Evolutionary conservation across 1,284 basidiomycete species (phyloP), one percentile per base, ranked within the genome.

Genomic region (Malassezia obtusa): DNA sequence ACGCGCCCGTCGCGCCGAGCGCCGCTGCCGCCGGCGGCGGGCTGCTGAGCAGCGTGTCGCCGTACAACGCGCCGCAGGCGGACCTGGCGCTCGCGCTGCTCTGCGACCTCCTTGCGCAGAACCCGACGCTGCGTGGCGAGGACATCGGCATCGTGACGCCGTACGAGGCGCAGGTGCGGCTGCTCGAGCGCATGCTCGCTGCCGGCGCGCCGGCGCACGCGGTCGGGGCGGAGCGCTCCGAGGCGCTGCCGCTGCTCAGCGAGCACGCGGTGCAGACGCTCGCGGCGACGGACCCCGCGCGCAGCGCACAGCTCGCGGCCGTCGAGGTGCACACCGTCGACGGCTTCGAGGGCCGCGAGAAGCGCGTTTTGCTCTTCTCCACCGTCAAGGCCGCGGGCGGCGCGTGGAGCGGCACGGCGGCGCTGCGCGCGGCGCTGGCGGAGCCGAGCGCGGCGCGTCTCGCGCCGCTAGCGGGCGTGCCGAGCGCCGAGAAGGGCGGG

Each of bases 261-360:
- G 45, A 49, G 28, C 30, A 53, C 12, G 40, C 49, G 30, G 26
- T 45, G n/a, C 39, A 52, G 17, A 35, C 41, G 26, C 40, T 57
- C n/a, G 50, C 49, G 17, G 28, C 24, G 6, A 22, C 44, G n/a
- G 38, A 40, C 21, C 21, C 44, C 22, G 31, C 24, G 31, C 49
- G 58, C 4, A 60, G 58, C 6, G 55, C 48, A 17, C 50, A 68
- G 48, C 77, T 45, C 0, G 67, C 76, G 2, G 66, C 74, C 78
- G 77, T 99, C 24, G 94, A 98, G 73, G 82, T 94, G 48, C 77
- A 96, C 52, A 98, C 92, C 0, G 92, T 91, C 3, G 94, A 98
- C 76, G 85, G 84, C 50, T 89, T 86, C 73, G 92, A 98, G 75
- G 94, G 94, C 0, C 79, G 94, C 40, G 94, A 99, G 76, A 98